Conservation (phyloP, 2,329 filamentous ascomycete genomes). For the Fusarium lyarnte region DNA sequence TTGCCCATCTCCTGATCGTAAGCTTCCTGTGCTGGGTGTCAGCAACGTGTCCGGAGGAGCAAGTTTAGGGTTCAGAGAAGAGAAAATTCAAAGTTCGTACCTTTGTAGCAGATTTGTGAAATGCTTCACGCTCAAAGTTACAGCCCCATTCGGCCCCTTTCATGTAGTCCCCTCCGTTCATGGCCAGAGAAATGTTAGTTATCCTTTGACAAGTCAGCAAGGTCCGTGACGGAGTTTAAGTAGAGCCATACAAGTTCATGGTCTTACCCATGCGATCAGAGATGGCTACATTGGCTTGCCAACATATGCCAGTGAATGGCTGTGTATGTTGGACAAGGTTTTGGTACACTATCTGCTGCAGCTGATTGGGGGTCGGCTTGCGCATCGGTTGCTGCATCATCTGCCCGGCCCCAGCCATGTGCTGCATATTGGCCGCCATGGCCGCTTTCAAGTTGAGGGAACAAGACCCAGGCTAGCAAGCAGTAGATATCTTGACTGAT, state of each 20-base stretch:
- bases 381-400: conserved; percentile 58
- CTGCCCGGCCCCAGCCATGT: conserved; percentile 60
- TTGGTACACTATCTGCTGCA: conserved; percentile 54
- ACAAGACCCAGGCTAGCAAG: conserved; percentile 34
- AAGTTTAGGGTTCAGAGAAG: background rate
- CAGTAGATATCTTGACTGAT: conserved; percentile 6
- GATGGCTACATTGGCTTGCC: conserved; percentile 52
- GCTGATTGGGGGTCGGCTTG: conserved; percentile 43
- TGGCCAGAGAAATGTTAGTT: conserved; percentile 60
- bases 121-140: conserved; percentile 60
- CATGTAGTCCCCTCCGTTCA: conserved; percentile 52
- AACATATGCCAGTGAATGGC: conserved; percentile 46
- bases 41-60: conserved; percentile 15
- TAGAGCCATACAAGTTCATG: conserved; percentile 52
- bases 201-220: conserved; percentile 51
- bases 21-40: conserved; percentile 50
- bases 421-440: conserved; percentile 70
- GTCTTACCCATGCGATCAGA: conserved; percentile 56
- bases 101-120: conserved; percentile 57
- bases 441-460: conserved; percentile 50
- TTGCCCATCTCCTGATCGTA: conserved; percentile 61
- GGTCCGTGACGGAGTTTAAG: conserved; percentile 5
- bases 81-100: conserved; percentile 46
- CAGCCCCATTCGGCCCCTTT: conserved; percentile 56
- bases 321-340: conserved; percentile 50